phyloP scores from a whole-genome alignment of 2,329 filamentous ascomycete genomes.

The Sphaerostilbella broomeana region DNA sequence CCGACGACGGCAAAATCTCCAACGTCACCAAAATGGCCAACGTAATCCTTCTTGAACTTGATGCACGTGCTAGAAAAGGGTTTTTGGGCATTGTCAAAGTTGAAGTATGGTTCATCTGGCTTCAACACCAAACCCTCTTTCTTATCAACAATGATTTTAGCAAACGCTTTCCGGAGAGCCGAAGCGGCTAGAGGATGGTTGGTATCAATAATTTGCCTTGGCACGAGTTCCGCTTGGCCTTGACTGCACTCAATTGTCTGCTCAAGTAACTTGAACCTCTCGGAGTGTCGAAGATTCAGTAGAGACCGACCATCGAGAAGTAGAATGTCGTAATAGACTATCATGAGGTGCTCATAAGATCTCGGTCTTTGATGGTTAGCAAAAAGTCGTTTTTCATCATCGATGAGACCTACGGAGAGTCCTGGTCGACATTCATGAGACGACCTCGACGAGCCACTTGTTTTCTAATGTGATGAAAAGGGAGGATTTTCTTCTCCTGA shows the following conservation, averaged over 20 bases:
- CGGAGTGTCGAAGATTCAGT: constrained; percentile 45
- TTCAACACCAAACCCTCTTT: constrained; percentile 81
- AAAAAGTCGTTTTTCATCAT: background rate
- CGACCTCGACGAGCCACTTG: constrained; percentile 68
- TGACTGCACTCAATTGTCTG: constrained; percentile 43
- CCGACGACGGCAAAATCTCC: constrained; percentile 78
- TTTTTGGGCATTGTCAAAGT: constrained; percentile 34
- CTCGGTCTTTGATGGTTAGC: constrained; percentile 33
- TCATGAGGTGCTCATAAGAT: constrained; percentile 51
- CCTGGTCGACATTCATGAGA: constrained; percentile 59
- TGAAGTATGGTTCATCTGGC: constrained; percentile 71
- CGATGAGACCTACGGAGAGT: constrained; percentile 53
- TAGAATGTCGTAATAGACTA: constrained; percentile 54
- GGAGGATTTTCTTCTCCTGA: constrained; percentile 55
- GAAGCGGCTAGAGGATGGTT: constrained; percentile 42
- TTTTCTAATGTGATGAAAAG: constrained; percentile 77
- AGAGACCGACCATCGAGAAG: constrained; percentile 49
- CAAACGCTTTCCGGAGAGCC: constrained; percentile 58
- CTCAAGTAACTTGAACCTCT: constrained; percentile 55
- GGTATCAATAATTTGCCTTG: constrained; percentile 64
- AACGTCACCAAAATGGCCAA: constrained; percentile 69
- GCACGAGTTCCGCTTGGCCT: constrained; percentile 61
- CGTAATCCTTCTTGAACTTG: constrained; percentile 84
- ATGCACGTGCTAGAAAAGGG: constrained; percentile 52
- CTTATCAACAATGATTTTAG: constrained; percentile 55